phyloP scores from a whole-genome alignment of 2,329 filamentous ascomycete genomes.

The Phialemonium atrogriseum region DNA sequence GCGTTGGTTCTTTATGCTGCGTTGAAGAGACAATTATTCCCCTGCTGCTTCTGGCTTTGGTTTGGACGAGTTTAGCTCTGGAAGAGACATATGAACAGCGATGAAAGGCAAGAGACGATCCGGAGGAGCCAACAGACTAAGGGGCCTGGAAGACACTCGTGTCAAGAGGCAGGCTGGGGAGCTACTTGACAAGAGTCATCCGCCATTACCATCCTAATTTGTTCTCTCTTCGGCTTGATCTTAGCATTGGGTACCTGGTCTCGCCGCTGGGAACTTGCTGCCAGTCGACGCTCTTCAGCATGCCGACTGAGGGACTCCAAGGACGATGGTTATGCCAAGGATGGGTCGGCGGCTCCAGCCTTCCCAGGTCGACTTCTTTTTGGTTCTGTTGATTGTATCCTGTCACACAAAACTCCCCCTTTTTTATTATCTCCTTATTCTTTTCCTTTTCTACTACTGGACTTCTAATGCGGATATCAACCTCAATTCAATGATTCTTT shows the following conservation, averaged over 20 bases:
- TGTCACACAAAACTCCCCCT: slow-evolving; percentile 9
- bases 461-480: slow-evolving; percentile 59
- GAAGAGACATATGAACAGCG: slow-evolving; percentile 12
- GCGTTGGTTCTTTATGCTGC: slow-evolving; percentile 39
- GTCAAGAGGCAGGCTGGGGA: slow-evolving; percentile 3
- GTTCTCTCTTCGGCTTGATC: no score
- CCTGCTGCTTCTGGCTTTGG: slow-evolving; percentile 29
- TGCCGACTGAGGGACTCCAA: no score
- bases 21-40: slow-evolving; percentile 36
- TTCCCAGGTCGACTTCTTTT: no score
- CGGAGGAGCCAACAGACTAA: slow-evolving; percentile 7
- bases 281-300: no score
- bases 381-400: background rate
- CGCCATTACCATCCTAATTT: no score
- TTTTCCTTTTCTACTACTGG: slow-evolving; percentile 46
- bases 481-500: slow-evolving; percentile 30
- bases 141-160: slow-evolving; percentile 2
- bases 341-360: no score
- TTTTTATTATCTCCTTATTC: slow-evolving; percentile 24
- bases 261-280: no score
- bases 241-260: no score
- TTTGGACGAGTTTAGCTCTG: slow-evolving; percentile 16
- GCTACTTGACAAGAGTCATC: no score
- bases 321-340: no score
- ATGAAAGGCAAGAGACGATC: slow-evolving; percentile 12